phyloP scores from a whole-genome alignment of 208 protist species.

The Acanthamoeba rhysodes region DNA sequence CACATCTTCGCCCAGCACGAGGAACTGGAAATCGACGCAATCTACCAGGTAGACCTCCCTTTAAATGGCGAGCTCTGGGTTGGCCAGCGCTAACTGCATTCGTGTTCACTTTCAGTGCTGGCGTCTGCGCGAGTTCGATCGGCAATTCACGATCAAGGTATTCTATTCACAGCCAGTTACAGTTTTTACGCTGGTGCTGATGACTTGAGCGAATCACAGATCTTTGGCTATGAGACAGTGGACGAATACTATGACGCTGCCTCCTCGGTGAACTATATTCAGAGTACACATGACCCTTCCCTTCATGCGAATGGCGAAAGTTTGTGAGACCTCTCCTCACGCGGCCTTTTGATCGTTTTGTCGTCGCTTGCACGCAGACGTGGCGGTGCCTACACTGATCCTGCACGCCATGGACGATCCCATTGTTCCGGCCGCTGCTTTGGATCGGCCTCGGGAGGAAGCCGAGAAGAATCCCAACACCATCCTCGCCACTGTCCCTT shows the following conservation, averaged over 20 bases:
- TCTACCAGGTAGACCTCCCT: not conserved
- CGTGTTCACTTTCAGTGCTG: not conserved
- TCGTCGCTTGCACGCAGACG: not conserved
- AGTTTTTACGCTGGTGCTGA: not conserved
- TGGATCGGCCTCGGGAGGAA: conserved; percentile 11
- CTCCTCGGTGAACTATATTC: conserved; percentile 57
- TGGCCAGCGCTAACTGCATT: not conserved
- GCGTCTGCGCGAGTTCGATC: conserved; percentile 55
- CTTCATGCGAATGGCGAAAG: too few relatives aligned
- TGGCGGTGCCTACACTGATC: conserved; percentile 31
- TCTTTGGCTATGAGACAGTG: conserved; percentile 32
- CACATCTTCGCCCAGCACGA: conserved; percentile 39
- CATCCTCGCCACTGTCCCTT: conserved; percentile 33
- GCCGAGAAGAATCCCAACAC: conserved; percentile 18
- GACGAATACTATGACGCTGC: conserved; percentile 58
- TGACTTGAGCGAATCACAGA: not conserved
- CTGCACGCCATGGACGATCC: conserved; percentile 63
- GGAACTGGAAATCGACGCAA: not conserved
- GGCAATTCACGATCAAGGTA: conserved; percentile 30
- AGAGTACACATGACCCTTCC: not conserved
- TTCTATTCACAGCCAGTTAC: not conserved
- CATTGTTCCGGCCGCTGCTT: not conserved
- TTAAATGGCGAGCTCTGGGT: too few relatives aligned
- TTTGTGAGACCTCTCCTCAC: too few relatives aligned
- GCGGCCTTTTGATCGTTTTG: too few relatives aligned